These are phyloP conservation scores for Pichia thaimueangensis DNA, from an alignment of 805 yeast species.

Conservation along the genomic window DNA sequence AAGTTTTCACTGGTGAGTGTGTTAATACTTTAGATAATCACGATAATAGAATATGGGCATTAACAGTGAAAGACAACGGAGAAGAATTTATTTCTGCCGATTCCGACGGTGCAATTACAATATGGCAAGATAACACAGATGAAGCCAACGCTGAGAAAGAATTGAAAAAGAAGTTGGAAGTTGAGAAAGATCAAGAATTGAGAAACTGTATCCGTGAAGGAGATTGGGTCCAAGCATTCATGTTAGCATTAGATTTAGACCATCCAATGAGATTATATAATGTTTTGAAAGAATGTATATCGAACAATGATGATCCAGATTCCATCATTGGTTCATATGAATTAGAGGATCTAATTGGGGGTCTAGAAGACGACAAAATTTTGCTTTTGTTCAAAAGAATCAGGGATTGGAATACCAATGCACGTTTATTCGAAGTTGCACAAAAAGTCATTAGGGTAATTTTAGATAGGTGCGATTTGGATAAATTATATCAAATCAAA, in stretches of 20 bases:
- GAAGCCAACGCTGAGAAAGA: conserved; percentile 54
- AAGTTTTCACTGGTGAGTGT: conserved; percentile 65
- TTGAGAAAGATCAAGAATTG: conserved; percentile 87
- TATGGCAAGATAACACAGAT: conserved; percentile 86
- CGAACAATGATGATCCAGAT: conserved; percentile 40
- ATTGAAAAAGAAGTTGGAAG: conserved; percentile 45
- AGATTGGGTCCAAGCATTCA: conserved; percentile 86
- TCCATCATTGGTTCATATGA: conserved; percentile 49
- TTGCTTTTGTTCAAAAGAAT: conserved; percentile 60
- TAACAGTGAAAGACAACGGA: conserved; percentile 62
- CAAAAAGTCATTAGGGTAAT: conserved; percentile 70
- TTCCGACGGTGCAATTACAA: conserved; percentile 86
- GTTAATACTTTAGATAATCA: conserved; percentile 83
- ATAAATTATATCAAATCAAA: conserved; percentile 53
- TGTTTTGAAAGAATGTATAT: conserved; percentile 59
- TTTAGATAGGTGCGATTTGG: conserved; percentile 47
- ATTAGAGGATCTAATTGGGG: conserved; percentile 58
- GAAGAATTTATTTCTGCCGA: conserved; percentile 76
- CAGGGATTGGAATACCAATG: conserved; percentile 93
- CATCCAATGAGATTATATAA: conserved; percentile 86
- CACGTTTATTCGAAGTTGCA: conserved; percentile 69
- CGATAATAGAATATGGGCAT: conserved; percentile 91
- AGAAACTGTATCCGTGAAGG: conserved; percentile 63
- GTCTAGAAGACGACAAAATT: conserved; percentile 55
- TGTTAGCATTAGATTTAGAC: conserved; percentile 76